Evolutionary conservation across 495 filamentous ascomycete genomes (phyloP), one percentile per base, ranked within the genome.

Genomic region (Aeminium ludgeri): DNA sequence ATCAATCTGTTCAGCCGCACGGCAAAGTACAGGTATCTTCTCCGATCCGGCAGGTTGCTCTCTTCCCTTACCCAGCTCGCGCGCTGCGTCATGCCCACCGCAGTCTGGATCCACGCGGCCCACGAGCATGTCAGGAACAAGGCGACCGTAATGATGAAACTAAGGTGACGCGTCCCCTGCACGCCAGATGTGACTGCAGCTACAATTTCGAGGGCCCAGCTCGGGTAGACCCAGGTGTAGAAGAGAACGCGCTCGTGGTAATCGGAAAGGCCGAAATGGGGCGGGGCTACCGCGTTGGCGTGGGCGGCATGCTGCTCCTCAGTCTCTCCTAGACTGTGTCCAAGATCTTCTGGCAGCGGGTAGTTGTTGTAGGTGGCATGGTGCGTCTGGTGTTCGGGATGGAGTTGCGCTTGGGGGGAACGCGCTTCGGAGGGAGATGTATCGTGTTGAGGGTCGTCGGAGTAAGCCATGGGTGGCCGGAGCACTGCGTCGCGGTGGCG

Each of bases 31-130:
- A 51, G 40, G 23, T 32, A 51, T 30, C 40, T 15, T 30, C 44
- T 40, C 36, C 48, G 37, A 30, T 48, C 45, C 13, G 7, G n/a
- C 28, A 50, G 25, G 39, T 50, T 46, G 6, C 29, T 33, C 31
- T 51, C 48, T 12, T 51, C 48, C 25, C 43, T 6, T 19, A 47
- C 38, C 48, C 48, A 46, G 20, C 48, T 46, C 20, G 48, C 48
- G 11, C 48, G 23, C 40, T 47, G 44, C 31, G 31, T 25, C 48
- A 51, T 51, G 10, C 36, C 25, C 1, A 36, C 23, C 20, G 35
- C 48, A 1, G 48, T 51, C 36, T 51, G 48, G 16, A 40, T 27
- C 44, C 43, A 51, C 10, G 38, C 48, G 4, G 48, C 48, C 48
- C 44, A 42, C 7, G 18, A 20, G 6, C 3, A 40, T 34, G 43